These are phyloP conservation scores for Pythium graminicola DNA, from an alignment of 352 stramenopile species.

Conservation along the genomic window DNA sequence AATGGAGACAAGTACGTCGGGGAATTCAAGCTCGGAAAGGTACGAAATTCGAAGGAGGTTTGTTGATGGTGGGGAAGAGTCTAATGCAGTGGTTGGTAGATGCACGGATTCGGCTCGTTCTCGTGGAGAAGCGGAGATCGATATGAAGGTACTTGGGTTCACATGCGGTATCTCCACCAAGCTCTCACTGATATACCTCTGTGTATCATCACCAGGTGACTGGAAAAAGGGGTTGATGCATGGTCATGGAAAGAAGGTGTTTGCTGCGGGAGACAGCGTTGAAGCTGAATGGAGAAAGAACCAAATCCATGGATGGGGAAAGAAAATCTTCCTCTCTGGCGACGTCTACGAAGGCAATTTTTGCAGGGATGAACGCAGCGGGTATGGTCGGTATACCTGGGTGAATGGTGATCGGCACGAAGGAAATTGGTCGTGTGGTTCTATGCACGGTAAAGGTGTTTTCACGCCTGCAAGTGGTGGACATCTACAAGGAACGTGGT, in stretches of 20 bases:
- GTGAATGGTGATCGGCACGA: conserved; percentile 60
- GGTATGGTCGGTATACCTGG: conserved; percentile 68
- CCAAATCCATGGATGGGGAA: conserved; percentile 46
- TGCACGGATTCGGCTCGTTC: conserved; percentile 68
- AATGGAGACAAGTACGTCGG: conserved; percentile 89
- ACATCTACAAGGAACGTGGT: conserved; percentile 44
- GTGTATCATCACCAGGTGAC: conserved; percentile 41
- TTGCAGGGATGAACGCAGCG: conserved; percentile 46
- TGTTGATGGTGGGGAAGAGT: too few species aligned
- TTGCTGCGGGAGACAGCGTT: conserved; percentile 51
- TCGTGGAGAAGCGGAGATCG: conserved; percentile 66
- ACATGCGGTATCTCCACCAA: too few species aligned
- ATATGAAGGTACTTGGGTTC: conserved; percentile 48
- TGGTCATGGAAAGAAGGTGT: conserved; percentile 63
- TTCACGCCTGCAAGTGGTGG: conserved; percentile 32
- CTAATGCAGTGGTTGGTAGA: too few species aligned
- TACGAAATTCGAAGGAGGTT: too few species aligned
- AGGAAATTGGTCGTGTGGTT: conserved; percentile 42
- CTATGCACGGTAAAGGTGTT: conserved; percentile 64
- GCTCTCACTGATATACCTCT: too few species aligned
- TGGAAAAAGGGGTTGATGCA: conserved; percentile 80
- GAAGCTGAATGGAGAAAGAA: conserved; percentile 60
- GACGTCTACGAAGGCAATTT: conserved; percentile 71
- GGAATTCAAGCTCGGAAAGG: conserved; percentile 74
- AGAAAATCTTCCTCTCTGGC: conserved; percentile 57